A percentile compares a stretch with the other conserved stretches of the same genome.
phyloP scores from a whole-genome alignment of 2,329 filamentous ascomycete genomes.

The Ascochyta rabiei region DNA sequence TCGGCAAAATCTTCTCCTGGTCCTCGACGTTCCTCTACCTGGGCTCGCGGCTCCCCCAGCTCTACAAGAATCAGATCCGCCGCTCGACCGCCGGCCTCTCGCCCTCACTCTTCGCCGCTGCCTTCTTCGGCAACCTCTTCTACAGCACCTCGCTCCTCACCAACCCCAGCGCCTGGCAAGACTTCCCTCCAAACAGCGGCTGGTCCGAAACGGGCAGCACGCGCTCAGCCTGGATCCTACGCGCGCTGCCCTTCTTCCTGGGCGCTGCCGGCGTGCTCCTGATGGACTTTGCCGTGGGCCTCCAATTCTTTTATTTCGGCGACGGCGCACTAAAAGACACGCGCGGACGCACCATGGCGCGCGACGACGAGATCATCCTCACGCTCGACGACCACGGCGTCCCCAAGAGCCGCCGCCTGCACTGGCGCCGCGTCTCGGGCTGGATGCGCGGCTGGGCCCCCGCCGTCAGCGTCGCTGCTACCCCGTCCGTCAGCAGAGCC shows the following conservation, averaged over 20 bases:
- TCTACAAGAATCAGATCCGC: conserved; percentile 68
- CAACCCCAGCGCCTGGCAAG: conserved; percentile 68
- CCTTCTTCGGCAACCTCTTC: conserved; percentile 71
- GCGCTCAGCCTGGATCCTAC: conserved; percentile 61
- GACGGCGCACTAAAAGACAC: conserved; percentile 38
- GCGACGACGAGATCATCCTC: conserved; percentile 55
- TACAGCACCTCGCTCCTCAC: conserved; percentile 67
- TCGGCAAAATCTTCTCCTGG: conserved; percentile 54
- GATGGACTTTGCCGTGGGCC: conserved; percentile 66
- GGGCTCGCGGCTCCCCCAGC: conserved; percentile 58
- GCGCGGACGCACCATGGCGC: conserved; percentile 25
- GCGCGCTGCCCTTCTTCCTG: conserved; percentile 68
- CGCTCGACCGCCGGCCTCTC: conserved; percentile 69
- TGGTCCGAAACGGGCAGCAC: conserved; percentile 64
- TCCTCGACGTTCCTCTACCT: conserved; percentile 51
- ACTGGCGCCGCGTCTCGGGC: conserved; percentile 64
- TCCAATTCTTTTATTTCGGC: conserved; percentile 68
- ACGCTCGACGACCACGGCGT: conserved; percentile 46
- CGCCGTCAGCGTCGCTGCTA: conserved; percentile 50
- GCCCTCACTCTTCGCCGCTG: conserved; percentile 67
- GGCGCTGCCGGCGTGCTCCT: conserved; percentile 68
- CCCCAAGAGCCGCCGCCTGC: conserved; percentile 48
- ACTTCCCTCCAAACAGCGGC: conserved; percentile 60
- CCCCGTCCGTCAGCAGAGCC: conserved; percentile 38
- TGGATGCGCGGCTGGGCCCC: conserved; percentile 73